Evolutionary conservation across 768 basidiomycete species (phyloP).

Genomic region (Leucocoprinus birnbaumii): DNA sequence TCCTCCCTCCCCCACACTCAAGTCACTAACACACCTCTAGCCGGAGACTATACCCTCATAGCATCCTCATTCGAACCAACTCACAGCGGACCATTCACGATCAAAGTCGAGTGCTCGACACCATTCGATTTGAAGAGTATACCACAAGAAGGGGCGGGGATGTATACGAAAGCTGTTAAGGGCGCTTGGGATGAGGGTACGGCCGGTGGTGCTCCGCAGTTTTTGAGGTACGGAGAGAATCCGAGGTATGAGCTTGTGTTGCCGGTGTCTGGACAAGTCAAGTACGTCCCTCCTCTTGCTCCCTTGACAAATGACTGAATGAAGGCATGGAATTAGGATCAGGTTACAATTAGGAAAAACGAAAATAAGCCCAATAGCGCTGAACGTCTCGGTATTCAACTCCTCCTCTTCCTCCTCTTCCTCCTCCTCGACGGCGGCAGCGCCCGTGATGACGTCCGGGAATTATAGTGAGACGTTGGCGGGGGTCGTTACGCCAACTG

Average conservation of each 20-base stretch:
- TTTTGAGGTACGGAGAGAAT: slow-evolving; percentile 61
- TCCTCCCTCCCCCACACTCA: neutral
- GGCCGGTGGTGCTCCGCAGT: slow-evolving; percentile 71
- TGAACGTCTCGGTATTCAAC: slow-evolving; percentile 60
- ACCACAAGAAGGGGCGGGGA: slow-evolving; percentile 86
- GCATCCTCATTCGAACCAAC: slow-evolving; percentile 81
- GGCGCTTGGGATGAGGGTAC: slow-evolving; percentile 65
- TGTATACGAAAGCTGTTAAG: slow-evolving; percentile 69
- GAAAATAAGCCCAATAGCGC: slow-evolving; percentile 31
- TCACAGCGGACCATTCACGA: slow-evolving; percentile 60
- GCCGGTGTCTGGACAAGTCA: slow-evolving; percentile 48
- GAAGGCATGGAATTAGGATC: slow-evolving; percentile 37
- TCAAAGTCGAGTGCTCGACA: slow-evolving; percentile 60
- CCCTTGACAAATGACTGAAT: neutral
- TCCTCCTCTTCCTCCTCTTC: slow-evolving; percentile 24
- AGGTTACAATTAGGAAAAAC: slow-evolving; percentile 63
- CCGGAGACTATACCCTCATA: slow-evolving; percentile 80
- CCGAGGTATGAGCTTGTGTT: slow-evolving; percentile 66
- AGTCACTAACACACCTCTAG: slow-evolving; percentile 28
- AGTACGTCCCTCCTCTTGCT: slow-evolving; percentile 35
- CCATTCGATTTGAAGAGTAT: slow-evolving; percentile 64
- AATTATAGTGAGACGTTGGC: slow-evolving; percentile 74
- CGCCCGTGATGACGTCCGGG: slow-evolving; percentile 66
- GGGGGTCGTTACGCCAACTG: slow-evolving; percentile 62
- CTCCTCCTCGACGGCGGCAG: slow-evolving; percentile 14